Evolutionary conservation across 1,284 basidiomycete species (phyloP).

Genomic region (Apiotrichum siamense): DNA sequence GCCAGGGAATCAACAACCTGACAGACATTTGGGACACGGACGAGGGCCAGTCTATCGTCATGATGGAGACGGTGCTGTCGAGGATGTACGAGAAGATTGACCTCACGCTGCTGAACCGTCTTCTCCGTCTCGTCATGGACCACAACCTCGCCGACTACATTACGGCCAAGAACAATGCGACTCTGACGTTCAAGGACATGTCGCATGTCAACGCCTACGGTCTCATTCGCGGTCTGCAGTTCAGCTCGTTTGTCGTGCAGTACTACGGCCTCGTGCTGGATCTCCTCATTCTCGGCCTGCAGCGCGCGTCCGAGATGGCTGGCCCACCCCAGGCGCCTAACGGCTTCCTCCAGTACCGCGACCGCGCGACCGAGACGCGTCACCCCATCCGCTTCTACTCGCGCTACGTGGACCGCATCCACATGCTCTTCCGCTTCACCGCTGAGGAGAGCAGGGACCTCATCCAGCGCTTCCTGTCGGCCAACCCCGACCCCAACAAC

Average conservation of each 20-base stretch:
- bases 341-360: conserved; percentile 91
- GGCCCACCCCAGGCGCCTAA: conserved; percentile 92
- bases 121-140: conserved; percentile 87
- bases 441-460: conserved; percentile 96
- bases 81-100: conserved; percentile 98
- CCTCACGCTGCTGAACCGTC: conserved; percentile 83
- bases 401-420: conserved; percentile 85
- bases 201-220: conserved; percentile 54
- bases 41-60: conserved; percentile 91
- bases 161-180: conserved; percentile 94
- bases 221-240: conserved; percentile 88
- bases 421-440: conserved; percentile 96
- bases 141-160: conserved; percentile 98
- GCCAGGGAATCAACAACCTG: conserved; percentile 54
- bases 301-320: conserved; percentile 93
- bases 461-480: conserved; percentile 93
- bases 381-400: conserved; percentile 94
- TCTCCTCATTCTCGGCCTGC: conserved; percentile 84
- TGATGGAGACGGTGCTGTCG: conserved; percentile 94
- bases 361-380: conserved; percentile 83
- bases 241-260: conserved; percentile 96
- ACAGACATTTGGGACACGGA: conserved; percentile 95
- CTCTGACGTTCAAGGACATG: conserved; percentile 81
- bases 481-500: conserved; percentile 96
- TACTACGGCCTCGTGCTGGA: conserved; percentile 89